These are phyloP conservation scores for Cronartium quercuum DNA, from an alignment of 1,284 basidiomycete genomes.

Conservation along the genomic window DNA sequence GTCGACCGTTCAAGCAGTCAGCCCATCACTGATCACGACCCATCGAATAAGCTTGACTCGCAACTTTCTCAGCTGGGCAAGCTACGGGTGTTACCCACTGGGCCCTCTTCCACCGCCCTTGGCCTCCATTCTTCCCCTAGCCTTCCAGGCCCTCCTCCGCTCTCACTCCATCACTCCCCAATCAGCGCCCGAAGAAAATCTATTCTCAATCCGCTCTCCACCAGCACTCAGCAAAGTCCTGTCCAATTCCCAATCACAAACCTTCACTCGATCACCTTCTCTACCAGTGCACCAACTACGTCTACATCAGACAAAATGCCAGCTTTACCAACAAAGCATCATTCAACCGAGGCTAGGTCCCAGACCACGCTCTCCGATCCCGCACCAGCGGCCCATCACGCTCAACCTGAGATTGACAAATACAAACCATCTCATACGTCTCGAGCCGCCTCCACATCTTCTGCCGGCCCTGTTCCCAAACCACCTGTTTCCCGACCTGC, in stretches of 20 bases:
- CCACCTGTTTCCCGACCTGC: background rate
- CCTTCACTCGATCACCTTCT: conserved; percentile 14
- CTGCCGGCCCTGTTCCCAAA: conserved; percentile 8
- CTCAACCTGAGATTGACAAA: background rate
- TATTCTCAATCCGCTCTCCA: conserved; percentile 16
- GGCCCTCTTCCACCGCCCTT: background rate
- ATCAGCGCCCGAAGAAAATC: conserved; percentile 20
- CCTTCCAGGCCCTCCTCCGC: conserved; percentile 20
- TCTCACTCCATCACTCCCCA: conserved; percentile 19
- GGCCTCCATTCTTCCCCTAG: background rate
- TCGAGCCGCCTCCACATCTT: background rate
- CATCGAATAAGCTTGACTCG: background rate
- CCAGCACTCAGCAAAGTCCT: background rate
- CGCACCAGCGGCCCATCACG: background rate
- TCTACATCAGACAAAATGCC: background rate
- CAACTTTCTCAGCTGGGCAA: background rate
- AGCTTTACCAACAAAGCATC: conserved; percentile 4
- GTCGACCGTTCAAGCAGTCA: background rate
- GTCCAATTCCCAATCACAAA: conserved; percentile 6
- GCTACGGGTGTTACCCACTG: background rate
- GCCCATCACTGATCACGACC: background rate
- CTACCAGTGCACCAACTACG: conserved; percentile 8
- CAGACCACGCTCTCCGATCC: background rate
- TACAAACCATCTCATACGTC: conserved; percentile 14
- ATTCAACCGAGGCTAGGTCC: background rate